Evolutionary conservation across 345 rosid species (phyloP), one percentile per base, ranked within the genome.

Genomic region (Hevea brasiliensis): DNA sequence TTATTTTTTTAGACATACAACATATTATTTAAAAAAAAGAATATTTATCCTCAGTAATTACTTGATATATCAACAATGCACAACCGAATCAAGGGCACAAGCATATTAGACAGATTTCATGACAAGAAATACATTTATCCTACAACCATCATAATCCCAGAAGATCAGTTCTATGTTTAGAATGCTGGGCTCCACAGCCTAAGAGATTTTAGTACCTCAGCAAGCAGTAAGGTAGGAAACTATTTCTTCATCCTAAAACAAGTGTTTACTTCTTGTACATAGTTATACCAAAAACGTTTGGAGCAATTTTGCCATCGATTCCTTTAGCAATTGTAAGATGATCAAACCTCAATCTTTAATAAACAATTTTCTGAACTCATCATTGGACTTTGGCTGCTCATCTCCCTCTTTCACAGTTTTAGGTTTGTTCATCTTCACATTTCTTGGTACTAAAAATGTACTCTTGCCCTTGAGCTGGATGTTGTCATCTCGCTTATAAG

Each of bases 341-440:
- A n/a, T 40, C 72, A 68, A 61, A 54, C 50, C 84, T 89, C 78
- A 90, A 60, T 68, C 83, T 67, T 88, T 90, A 41, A 92, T 84
- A 66, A 94, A 86, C 92, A 92, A 79, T 65, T 92, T 87, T 72
- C 97, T 90, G 85, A 94, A 94, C 85, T 94, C 98, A 1, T 89
- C 90, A 73, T 92, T 92, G 7, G 98, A 92, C 81, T 90, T 92
- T 18, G 95, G 90, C 56, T 83, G 78, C 72, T 81, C 85, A 26
- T 89, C 93, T 65, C 83, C 90, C 26, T 51, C 89, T 51, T 82
- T 86, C 7, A 40, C 78, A 35, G 79, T 45, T 73, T 61, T 83
- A 10, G 83, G 79, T 74, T 82, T 85, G 57, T 53, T 79, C 72
- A 81, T 77, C 81, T 73, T 86, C 27, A 94, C 97, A 56, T 79